phyloP scores from a whole-genome alignment of 805 yeast genomes.

The Yamadazyma akitaensis region DNA sequence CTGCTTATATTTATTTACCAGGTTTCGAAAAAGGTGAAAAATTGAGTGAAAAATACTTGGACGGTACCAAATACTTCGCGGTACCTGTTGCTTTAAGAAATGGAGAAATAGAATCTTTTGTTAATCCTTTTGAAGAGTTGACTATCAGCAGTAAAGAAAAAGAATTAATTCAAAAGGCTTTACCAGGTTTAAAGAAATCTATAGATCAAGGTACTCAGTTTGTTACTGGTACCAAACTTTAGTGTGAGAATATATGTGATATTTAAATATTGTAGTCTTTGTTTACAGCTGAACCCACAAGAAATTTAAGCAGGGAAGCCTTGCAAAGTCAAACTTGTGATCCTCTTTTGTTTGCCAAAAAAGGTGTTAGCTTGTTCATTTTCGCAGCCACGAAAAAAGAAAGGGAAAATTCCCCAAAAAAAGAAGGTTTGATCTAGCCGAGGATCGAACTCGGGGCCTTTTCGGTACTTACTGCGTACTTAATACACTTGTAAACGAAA shows the following conservation, averaged over 20 bases:
- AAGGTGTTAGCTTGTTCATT: neutral
- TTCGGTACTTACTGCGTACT: slow-evolving; percentile 33
- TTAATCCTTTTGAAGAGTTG: slow-evolving; percentile 33
- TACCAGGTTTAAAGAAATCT: slow-evolving; percentile 37
- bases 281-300: too few relatives aligned
- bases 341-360: too few relatives aligned
- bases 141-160: slow-evolving; percentile 29
- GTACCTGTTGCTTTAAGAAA: slow-evolving; percentile 43
- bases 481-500: slow-evolving; percentile 35
- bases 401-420: neutral
- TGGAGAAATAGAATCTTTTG: slow-evolving; percentile 35
- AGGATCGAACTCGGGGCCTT: slow-evolving; percentile 46
- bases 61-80: slow-evolving; percentile 45
- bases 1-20: slow-evolving; percentile 52
- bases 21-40: slow-evolving; percentile 48
- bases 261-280: neutral
- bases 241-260: slow-evolving; percentile 5
- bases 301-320: too few relatives aligned
- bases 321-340: neutral
- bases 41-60: slow-evolving; percentile 32
- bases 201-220: slow-evolving; percentile 40
- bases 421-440: slow-evolving; percentile 33
- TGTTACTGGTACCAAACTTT: slow-evolving; percentile 38
- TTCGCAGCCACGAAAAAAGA: neutral
- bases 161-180: slow-evolving; percentile 34